phyloP scores from a whole-genome alignment of 2,329 filamentous ascomycete genomes.

The Alternaria infectoria region DNA sequence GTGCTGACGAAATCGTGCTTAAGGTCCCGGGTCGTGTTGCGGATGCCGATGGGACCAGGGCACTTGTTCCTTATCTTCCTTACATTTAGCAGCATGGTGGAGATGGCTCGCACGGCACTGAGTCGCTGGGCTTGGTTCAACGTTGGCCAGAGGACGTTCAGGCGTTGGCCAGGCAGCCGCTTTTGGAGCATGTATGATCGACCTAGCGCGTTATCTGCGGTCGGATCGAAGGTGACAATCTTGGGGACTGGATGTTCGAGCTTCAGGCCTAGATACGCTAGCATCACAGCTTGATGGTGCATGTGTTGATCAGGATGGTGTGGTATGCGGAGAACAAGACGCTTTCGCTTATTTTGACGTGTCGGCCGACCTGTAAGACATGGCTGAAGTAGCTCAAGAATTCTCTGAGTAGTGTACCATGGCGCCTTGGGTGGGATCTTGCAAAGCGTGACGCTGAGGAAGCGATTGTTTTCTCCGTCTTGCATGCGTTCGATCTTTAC shows the following conservation, averaged over 20 bases:
- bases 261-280: background rate
- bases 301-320: background rate
- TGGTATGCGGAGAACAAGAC: background rate
- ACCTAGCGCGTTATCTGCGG: constrained; percentile 7
- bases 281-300: background rate
- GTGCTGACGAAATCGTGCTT: background rate
- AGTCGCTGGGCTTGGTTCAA: constrained; percentile 13
- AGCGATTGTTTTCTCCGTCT: background rate
- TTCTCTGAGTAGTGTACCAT: background rate
- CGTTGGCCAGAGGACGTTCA: background rate
- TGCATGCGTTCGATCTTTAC: background rate
- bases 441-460: background rate
- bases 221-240: constrained; percentile 4
- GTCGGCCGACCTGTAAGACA: background rate
- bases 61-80: background rate
- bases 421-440: background rate
- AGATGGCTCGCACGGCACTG: background rate
- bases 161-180: constrained; percentile 13
- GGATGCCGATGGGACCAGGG: background rate
- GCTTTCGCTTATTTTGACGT: background rate
- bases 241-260: constrained; percentile 9
- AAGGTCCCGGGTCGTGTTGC: background rate
- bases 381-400: background rate
- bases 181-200: constrained; percentile 16
- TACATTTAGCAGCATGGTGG: background rate